Evolutionary conservation across 192 early-diverging fungal genomes (phyloP).

Genomic region (Helicostylum pulchrum): DNA sequence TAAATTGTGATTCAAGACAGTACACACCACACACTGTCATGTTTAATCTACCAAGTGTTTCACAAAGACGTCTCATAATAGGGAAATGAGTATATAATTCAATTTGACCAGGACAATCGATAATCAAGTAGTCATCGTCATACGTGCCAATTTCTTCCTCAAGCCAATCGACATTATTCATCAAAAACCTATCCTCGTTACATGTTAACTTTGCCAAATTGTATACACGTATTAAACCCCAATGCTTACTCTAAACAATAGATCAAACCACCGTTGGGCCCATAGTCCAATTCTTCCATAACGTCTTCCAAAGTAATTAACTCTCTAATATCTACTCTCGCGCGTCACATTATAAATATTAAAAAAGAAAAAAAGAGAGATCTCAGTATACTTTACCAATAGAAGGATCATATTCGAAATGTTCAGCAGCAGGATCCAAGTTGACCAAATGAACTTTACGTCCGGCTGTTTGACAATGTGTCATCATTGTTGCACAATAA

Average conservation of each 20-base stretch:
- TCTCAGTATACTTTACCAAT: slow-evolving; percentile 48
- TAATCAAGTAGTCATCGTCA: slow-evolving; percentile 95
- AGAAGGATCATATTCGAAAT: slow-evolving; percentile 90
- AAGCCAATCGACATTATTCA: slow-evolving; percentile 96
- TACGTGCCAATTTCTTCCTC: slow-evolving; percentile 89
- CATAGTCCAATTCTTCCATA: slow-evolving; percentile 94
- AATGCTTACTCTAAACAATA: slow-evolving; percentile 88
- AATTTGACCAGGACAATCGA: slow-evolving; percentile 98
- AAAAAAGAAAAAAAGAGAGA: background rate
- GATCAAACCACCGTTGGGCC: slow-evolving; percentile 95
- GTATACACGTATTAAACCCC: background rate
- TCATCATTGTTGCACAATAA: slow-evolving; percentile 93
- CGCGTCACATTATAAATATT: background rate
- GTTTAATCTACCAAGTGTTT: slow-evolving; percentile 62
- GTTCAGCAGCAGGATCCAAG: slow-evolving; percentile 95
- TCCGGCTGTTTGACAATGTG: slow-evolving; percentile 83
- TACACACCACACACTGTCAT: slow-evolving; percentile 93
- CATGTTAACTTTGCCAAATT: no score
- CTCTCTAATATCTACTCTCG: slow-evolving; percentile 78
- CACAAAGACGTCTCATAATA: slow-evolving; percentile 84
- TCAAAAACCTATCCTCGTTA: slow-evolving; percentile 57
- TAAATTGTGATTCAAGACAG: slow-evolving; percentile 89
- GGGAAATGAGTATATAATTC: slow-evolving; percentile 98
- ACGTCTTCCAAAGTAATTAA: slow-evolving; percentile 98
- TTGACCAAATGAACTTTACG: slow-evolving; percentile 91